phyloP scores from a whole-genome alignment of 305 asterid genomes.

The Solanum hybrid region DNA sequence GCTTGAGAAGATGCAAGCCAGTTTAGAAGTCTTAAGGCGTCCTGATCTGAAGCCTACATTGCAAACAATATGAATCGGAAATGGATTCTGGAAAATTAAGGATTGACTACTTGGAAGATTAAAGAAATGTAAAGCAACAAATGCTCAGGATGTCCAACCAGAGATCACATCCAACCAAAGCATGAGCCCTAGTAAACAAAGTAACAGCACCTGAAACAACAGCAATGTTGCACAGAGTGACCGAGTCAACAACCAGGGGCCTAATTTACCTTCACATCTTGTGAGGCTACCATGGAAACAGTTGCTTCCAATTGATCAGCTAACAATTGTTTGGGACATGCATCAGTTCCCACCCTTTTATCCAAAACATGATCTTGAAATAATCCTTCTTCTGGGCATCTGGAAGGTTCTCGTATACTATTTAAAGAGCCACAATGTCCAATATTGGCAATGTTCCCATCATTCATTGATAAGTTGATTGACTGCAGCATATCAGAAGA shows the following conservation, averaged over 20 bases:
- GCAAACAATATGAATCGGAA: background rate
- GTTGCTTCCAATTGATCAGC: slow-evolving; percentile 32
- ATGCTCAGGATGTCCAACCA: background rate
- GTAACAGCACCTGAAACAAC: background rate
- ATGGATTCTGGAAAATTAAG: background rate
- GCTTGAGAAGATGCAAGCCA: slow-evolving; percentile 99
- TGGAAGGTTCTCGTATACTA: slow-evolving; percentile 25
- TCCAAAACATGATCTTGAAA: slow-evolving; percentile 31
- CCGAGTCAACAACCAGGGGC: background rate
- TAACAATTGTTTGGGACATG: slow-evolving; percentile 12
- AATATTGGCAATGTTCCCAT: slow-evolving; percentile 27
- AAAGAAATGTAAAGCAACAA: background rate
- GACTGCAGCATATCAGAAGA: slow-evolving; percentile 19
- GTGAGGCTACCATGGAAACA: slow-evolving; percentile 23
- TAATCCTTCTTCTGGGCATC: slow-evolving; percentile 25
- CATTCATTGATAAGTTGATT: slow-evolving; percentile 22
- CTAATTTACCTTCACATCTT: slow-evolving; percentile 49
- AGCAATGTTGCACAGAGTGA: background rate
- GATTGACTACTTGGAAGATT: background rate
- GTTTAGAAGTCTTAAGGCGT: slow-evolving; percentile 77
- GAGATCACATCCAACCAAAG: background rate
- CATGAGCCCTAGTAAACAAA: background rate
- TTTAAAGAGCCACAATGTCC: slow-evolving; percentile 28
- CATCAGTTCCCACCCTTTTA: slow-evolving; percentile 26
- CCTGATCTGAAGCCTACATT: slow-evolving; percentile 61